phyloP scores from a whole-genome alignment of 2,329 filamentous ascomycete species.

The Fonsecaea monophora region DNA sequence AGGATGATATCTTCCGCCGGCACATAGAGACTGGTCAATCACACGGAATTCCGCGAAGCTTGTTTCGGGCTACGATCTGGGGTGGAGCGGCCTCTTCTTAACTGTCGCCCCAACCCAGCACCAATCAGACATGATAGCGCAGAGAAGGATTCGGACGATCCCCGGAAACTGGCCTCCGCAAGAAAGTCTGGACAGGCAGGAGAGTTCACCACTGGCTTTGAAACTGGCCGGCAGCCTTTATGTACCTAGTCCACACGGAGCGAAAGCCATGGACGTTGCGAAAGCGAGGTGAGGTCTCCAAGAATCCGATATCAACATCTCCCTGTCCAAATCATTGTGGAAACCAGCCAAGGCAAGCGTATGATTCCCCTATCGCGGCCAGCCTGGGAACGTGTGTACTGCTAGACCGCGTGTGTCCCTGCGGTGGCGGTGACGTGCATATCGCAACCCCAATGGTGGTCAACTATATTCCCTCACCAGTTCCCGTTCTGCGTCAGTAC shows the following conservation, averaged over 20 bases:
- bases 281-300: background rate
- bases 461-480: background rate
- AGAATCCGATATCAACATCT: background rate
- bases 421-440: background rate
- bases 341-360: background rate
- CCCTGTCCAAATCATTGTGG: background rate
- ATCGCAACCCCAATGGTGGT: background rate
- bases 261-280: background rate
- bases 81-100: background rate
- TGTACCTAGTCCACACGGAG: too few species aligned
- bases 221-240: background rate
- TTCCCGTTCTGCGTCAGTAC: background rate
- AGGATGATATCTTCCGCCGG: background rate
- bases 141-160: background rate
- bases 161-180: background rate
- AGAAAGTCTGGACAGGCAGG: background rate
- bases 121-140: slow-evolving; percentile 24
- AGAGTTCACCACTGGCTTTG: background rate
- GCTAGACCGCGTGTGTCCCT: background rate
- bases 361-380: background rate
- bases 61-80: slow-evolving; percentile 5
- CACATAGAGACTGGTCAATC: slow-evolving; percentile 15
- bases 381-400: background rate
- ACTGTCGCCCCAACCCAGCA: background rate
- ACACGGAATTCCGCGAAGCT: slow-evolving; percentile 23